Base-by-base conservation (phyloP, 768 basidiomycete species). In the Lactarius sanguifluus region DNA sequence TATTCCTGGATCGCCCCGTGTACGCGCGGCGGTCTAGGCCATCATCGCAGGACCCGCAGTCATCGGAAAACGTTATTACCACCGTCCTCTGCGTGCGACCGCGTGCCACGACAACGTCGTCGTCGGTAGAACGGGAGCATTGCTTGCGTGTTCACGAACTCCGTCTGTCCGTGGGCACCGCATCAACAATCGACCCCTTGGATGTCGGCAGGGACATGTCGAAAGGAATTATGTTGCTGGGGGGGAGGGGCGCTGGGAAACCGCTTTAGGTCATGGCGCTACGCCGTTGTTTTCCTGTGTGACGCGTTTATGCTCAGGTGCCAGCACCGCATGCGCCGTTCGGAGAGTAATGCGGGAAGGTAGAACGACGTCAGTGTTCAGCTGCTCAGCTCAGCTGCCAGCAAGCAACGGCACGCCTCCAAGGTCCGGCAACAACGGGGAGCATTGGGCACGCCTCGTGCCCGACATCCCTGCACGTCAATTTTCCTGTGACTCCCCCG, bases 231-330 rank as follows among this genome's bases (percentile, higher is more conserved):
- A 25, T 50, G n/a, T 50, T 25, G n/a, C 38, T 59, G 40, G 57
- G 16, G 34, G 34, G 1, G 36, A 30, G 38, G 25, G 47, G 38
- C 38, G 56, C 61, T 16, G 43, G 30, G 9, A 9, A n/a, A 15
- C 28, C 64, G 20, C 50, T 13, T 64, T 59, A n/a, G 28, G 64
- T 13, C 38, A 54, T 10, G 50, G 38, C 28, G 30, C 41, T 66
- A 40, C 65, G 57, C 57, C 61, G 12, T 1, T 38, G 5, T 13
- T 8, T 12, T 18, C n/a, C 20, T 36, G 18, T 20, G 28, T 65
- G 60, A 43, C 61, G 57, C 61, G 56, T n/a, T 13, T 13, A 16
- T 36, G 62, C 34, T 64, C 66, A 64, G 40, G 66, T 67, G 66
- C 63, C 54, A 40, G 40, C 47, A 47, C 61, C 60, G 23, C 28